Evolutionary conservation across 805 yeast genomes (phyloP).

Genomic region (Candida xyloterini): DNA sequence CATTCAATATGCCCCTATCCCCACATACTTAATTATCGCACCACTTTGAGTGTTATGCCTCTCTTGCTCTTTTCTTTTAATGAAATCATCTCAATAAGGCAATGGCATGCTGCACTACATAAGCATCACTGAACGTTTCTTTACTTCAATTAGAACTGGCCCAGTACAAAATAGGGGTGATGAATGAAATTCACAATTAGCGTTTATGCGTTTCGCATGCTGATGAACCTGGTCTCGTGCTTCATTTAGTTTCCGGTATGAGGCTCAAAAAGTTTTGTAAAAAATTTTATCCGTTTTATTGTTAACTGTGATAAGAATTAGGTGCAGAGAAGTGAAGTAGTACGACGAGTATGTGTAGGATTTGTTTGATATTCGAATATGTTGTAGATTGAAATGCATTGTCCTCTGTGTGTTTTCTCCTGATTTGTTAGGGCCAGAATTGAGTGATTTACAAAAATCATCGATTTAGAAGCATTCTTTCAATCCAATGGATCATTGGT

Average conservation of each 20-base stretch:
- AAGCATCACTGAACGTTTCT: background rate
- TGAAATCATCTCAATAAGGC: background rate
- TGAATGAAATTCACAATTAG: background rate
- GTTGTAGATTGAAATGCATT: background rate
- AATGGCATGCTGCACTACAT: background rate
- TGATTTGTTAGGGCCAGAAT: background rate
- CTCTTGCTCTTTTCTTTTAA: conserved; percentile 2
- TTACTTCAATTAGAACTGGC: background rate
- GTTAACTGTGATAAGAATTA: conserved; percentile 8
- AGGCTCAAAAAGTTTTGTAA: conserved; percentile 13
- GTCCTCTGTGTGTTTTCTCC: background rate
- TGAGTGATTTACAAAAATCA: background rate
- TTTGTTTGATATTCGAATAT: background rate
- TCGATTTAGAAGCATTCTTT: too few species aligned
- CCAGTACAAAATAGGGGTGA: background rate
- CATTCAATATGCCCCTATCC: background rate
- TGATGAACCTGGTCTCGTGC: conserved; percentile 1
- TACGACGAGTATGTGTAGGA: background rate
- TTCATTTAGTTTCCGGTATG: conserved; percentile 7
- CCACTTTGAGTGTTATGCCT: background rate
- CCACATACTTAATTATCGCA: background rate
- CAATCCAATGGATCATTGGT: too few species aligned
- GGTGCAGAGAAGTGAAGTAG: background rate
- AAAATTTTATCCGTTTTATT: conserved; percentile 17
- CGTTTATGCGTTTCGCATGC: background rate